Conservation (phyloP, 2,329 filamentous ascomycete species). For the Alternaria panax region DNA sequence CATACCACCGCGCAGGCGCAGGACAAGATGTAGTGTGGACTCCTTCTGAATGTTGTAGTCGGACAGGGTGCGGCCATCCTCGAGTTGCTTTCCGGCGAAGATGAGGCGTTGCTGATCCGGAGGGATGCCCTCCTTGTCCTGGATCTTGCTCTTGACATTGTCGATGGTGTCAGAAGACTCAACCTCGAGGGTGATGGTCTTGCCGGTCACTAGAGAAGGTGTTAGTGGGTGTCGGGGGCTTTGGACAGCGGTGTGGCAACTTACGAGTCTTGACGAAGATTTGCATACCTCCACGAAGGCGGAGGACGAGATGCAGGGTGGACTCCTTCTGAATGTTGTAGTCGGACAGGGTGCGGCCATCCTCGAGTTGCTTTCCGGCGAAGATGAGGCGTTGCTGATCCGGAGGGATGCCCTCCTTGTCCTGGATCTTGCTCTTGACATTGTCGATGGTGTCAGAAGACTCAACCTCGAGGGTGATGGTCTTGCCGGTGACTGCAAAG, state of each 20-base stretch:
- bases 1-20: slow-evolving; percentile 72
- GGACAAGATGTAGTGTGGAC: slow-evolving; percentile 76
- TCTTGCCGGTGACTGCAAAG: slow-evolving; percentile 68
- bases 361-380: slow-evolving; percentile 95
- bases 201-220: slow-evolving; percentile 61
- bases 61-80: slow-evolving; percentile 63
- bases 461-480: slow-evolving; percentile 72
- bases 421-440: slow-evolving; percentile 95
- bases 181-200: slow-evolving; percentile 59
- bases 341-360: slow-evolving; percentile 87
- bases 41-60: slow-evolving; percentile 66
- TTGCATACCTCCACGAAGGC: slow-evolving; percentile 70
- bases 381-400: slow-evolving; percentile 98
- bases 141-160: slow-evolving; percentile 57
- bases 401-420: slow-evolving; percentile 96
- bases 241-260: slow-evolving; percentile 36
- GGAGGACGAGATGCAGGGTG: slow-evolving; percentile 77
- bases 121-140: slow-evolving; percentile 67
- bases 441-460: slow-evolving; percentile 92
- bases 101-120: slow-evolving; percentile 66
- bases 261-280: slow-evolving; percentile 69
- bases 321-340: slow-evolving; percentile 94
- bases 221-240: slow-evolving; percentile 25
- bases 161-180: slow-evolving; percentile 52
- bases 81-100: slow-evolving; percentile 66